These are phyloP conservation scores for Xerocomellus chrysenteron DNA, from an alignment of 768 basidiomycete genomes.

Conservation along the genomic window DNA sequence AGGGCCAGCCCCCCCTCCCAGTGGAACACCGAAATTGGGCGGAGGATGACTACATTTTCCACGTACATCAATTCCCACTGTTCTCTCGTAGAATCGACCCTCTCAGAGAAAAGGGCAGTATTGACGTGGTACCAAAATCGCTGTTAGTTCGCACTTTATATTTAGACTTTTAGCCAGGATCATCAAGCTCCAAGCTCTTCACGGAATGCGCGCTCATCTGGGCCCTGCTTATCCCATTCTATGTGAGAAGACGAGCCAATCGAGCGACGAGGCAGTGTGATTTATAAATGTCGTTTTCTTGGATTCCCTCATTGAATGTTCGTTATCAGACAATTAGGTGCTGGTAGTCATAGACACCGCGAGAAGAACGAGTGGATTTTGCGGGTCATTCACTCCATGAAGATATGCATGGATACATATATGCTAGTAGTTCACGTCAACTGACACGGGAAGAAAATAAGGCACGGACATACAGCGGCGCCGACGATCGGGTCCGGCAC, in stretches of 20 bases:
- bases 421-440: background rate
- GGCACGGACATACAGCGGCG: background rate
- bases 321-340: slow-evolving; percentile 5
- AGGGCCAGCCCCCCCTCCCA: slow-evolving; percentile 4
- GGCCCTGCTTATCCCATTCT: slow-evolving; percentile 18
- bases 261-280: slow-evolving; percentile 23
- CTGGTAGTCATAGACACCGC: slow-evolving; percentile 15
- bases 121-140: slow-evolving; percentile 13
- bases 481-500: slow-evolving; percentile 14
- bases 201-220: slow-evolving; percentile 3
- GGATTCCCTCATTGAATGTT: slow-evolving; percentile 12
- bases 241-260: slow-evolving; percentile 15
- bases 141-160: slow-evolving; percentile 14
- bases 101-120: slow-evolving; percentile 12
- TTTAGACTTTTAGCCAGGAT: slow-evolving; percentile 29
- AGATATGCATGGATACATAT: background rate
- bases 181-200: slow-evolving; percentile 14
- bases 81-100: slow-evolving; percentile 2
- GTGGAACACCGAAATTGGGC: slow-evolving; percentile 5
- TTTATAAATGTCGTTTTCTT: slow-evolving; percentile 25
- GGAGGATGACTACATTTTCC: slow-evolving; percentile 10
- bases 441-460: slow-evolving; percentile 4
- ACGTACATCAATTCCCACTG: slow-evolving; percentile 9
- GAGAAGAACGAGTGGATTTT: slow-evolving; percentile 20
- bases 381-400: background rate